Base-by-base conservation (phyloP, 2,329 filamentous ascomycete genomes). In the Fusarium domesticum region DNA sequence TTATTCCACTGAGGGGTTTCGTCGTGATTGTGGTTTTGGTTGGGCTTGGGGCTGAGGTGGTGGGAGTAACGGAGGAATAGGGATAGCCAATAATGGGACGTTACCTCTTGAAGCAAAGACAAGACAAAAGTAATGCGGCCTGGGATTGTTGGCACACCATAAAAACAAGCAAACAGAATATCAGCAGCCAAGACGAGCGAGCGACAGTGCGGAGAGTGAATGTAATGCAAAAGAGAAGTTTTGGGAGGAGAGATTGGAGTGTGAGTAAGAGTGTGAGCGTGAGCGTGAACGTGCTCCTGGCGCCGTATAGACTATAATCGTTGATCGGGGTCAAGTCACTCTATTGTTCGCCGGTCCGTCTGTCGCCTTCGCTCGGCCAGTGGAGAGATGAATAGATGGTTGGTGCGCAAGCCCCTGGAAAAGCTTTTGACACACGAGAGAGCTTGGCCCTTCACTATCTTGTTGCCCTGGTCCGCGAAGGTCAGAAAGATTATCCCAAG, bases 131-230 rank as follows among this genome's bases (percentile, higher is more conserved):
- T 34, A 43, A 37, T 23, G 47, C 43, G 34, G 38, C 33, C 35
- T 49, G 42, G 14, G 42, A 45, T 42, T 47, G 43, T 47, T 35
- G 43, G 35, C 28, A 39, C 42, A 43, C 45, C 52, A 48, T 40
- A 49, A 55, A 58, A 58, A 45, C 45, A 54, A 50, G 25, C 47
- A 47, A 50, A 45, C 43, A 43, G 43, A 25, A 40, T 42, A 35
- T 18, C 34, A 41, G 16, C 14, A 54, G 25, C 28, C 48, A n/a
- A n/a, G 23, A 12, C 23, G 23, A 40, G 20, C 40, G 34, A 47
- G 44, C 37, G 45, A 54, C 37, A 33, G 14, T 15, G 12, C n/a
- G 41, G 38, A 36, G 37, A 37, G 32, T 18, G 35, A 30, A 23
- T n/a, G 34, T 23, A 30, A 31, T 32, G 39, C 15, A 45, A 41